Evolutionary conservation across 2,329 filamentous ascomycete genomes (phyloP), one percentile per base, ranked within the genome.

Genomic region (Rhinocladiella similis): DNA sequence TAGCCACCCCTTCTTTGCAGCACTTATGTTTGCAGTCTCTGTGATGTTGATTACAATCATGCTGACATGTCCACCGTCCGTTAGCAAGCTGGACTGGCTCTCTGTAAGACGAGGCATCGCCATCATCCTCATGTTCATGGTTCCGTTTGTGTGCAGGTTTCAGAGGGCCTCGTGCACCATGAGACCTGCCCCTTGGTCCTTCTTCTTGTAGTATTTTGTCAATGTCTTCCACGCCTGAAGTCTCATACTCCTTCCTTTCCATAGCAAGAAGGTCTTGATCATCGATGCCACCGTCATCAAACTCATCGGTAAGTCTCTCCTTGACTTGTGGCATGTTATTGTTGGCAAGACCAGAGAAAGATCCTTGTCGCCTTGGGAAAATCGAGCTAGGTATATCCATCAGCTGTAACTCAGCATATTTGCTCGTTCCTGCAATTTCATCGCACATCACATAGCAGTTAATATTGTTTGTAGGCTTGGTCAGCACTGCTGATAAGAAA

Each of bases 361-460:
- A 12, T 10, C 25, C 48, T n/a, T 43, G 48, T 36, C 41, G 27
- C 36, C 52, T 50, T 33, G 73, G 73, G 66, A 82, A 84, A 41
- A 73, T 65, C 1, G 72, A 73, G 9, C 69, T 55, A 13, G 77
- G 73, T 19, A 86, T 67, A 36, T 78, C 54, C 6, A 22, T 72
- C 4, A 79, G 79, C 50, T 76, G 78, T 10, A 86, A 59, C 20
- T 77, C 76, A 5, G 81, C 83, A 57, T 75, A 72, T 58, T 78
- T 76, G 66, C 80, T 70, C 10, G 83, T 86, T 10, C 83, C 83
- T 59, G 83, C 90, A 65, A 97, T 88, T 42, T 91, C 87, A 72
- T 97, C 93, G 63, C 92, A 97, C 70, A 90, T 89, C 47, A 92
- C 78, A 67, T 86, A 84, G 58, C 85, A 90, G 20, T 79, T 79